These are phyloP conservation scores for Candida railenensis DNA, from an alignment of 805 yeast species.

Conservation along the genomic window DNA sequence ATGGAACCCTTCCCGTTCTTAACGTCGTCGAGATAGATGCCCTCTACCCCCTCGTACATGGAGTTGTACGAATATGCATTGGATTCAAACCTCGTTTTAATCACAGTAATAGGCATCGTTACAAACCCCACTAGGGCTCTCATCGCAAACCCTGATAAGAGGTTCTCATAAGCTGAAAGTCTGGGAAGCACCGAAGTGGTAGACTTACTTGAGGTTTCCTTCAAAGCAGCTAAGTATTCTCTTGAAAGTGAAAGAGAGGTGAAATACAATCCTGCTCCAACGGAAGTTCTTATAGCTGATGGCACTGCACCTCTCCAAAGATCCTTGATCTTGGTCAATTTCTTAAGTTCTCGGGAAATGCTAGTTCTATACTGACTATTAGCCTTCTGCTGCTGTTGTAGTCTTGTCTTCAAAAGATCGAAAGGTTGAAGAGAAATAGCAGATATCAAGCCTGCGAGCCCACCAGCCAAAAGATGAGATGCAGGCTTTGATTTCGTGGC, in stretches of 20 bases:
- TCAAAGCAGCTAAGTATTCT: constrained; percentile 41
- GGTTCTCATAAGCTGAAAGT: constrained; percentile 65
- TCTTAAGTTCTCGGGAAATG: constrained; percentile 41
- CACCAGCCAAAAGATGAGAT: constrained; percentile 76
- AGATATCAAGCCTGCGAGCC: constrained; percentile 79
- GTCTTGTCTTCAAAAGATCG: constrained; percentile 82
- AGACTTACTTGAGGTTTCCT: constrained; percentile 4
- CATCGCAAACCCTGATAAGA: constrained; percentile 73
- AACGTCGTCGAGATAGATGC: constrained; percentile 44
- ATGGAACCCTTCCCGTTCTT: constrained; percentile 31
- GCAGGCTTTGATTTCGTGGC: constrained; percentile 11
- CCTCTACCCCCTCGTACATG: constrained; percentile 55
- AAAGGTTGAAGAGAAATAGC: constrained; percentile 83
- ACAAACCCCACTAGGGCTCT: constrained; percentile 79
- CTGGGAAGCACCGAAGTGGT: constrained; percentile 52
- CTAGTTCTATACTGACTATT: constrained; percentile 24
- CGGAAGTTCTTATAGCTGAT: constrained; percentile 82
- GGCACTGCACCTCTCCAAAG: constrained; percentile 96
- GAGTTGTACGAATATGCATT: constrained; percentile 69
- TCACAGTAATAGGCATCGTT: constrained; percentile 92
- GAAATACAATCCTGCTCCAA: constrained; percentile 86
- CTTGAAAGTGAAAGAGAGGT: constrained; percentile 68
- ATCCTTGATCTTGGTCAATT: constrained; percentile 40
- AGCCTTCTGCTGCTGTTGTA: constrained; percentile 47
- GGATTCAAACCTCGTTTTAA: constrained; percentile 89